A percentile compares a stretch with the other conserved stretches of the same genome.
These are phyloP conservation scores for Daldinia bambusicola DNA, from an alignment of 495 filamentous ascomycete genomes.

Conservation along the genomic window DNA sequence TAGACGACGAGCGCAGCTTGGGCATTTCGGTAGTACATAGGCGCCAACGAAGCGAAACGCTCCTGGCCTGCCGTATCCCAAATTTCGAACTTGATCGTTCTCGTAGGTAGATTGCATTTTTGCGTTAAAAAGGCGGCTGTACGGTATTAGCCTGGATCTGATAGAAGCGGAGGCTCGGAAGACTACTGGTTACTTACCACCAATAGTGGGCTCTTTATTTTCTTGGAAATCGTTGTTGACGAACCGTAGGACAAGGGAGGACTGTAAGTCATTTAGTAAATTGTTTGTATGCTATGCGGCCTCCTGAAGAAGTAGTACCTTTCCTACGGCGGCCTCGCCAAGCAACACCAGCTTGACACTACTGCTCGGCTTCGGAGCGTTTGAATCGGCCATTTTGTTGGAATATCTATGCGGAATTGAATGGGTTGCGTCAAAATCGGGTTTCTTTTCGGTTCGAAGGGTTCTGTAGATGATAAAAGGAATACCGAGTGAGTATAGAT, in stretches of 20 bases:
- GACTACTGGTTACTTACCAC: constrained; percentile 72
- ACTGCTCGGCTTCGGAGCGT: constrained; percentile 92
- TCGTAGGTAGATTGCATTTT: constrained; percentile 94
- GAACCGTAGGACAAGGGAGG: constrained; percentile 96
- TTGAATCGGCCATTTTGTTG: constrained; percentile 62
- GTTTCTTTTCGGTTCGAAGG: constrained; percentile 1
- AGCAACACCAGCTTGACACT: constrained; percentile 98
- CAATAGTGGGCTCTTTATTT: constrained; percentile 99
- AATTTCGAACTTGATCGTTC: constrained; percentile 99
- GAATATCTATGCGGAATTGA: constrained; percentile 12
- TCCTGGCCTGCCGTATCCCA: constrained; percentile 99
- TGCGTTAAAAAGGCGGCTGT: constrained; percentile 97
- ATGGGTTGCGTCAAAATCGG: neutral
- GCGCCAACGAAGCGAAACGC: constrained; percentile 94
- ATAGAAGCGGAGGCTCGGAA: constrained; percentile 13
- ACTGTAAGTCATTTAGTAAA: constrained; percentile 65
- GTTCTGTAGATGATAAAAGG: constrained; percentile 11
- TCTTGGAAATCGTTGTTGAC: constrained; percentile 99
- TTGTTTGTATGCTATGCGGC: constrained; percentile 3
- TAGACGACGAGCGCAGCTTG: constrained; percentile 99
- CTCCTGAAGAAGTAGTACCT: constrained; percentile 66
- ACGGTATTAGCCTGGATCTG: constrained; percentile 1
- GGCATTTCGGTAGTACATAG: constrained; percentile 99
- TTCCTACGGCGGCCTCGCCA: constrained; percentile 96
- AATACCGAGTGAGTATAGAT: constrained; percentile 15